These are phyloP conservation scores for Xylariaceae sp. DNA, from an alignment of 2,329 filamentous ascomycete species.

Conservation along the genomic window DNA sequence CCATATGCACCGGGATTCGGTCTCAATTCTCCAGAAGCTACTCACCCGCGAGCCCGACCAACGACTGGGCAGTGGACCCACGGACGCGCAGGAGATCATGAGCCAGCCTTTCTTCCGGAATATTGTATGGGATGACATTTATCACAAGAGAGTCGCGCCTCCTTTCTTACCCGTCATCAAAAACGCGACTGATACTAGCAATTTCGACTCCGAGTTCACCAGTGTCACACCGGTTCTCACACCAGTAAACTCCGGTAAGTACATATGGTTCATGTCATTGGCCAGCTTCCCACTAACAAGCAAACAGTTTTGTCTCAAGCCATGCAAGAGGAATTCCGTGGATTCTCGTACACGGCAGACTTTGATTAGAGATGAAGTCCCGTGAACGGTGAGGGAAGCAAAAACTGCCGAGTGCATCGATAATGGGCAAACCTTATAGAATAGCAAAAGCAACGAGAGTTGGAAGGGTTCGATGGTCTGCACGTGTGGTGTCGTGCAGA, in stretches of 20 bases:
- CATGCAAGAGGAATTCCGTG: constrained; percentile 99
- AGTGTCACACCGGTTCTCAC: constrained; percentile 97
- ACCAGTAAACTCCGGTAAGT: constrained; percentile 91
- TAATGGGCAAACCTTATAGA: neutral
- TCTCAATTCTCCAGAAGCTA: constrained; percentile 96
- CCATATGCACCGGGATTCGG: constrained; percentile 96
- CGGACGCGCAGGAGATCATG: constrained; percentile 98
- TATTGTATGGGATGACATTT: constrained; percentile 98
- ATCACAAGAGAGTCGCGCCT: constrained; percentile 85
- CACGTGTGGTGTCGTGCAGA: too few species aligned
- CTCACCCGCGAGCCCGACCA: constrained; percentile 93
- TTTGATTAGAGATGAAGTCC: constrained; percentile 58
- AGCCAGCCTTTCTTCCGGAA: constrained; percentile 97
- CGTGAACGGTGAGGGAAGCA: neutral
- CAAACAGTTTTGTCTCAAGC: constrained; percentile 86
- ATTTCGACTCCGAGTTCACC: constrained; percentile 98
- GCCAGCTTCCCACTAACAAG: constrained; percentile 22
- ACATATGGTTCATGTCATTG: neutral
- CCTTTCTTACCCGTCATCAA: constrained; percentile 90
- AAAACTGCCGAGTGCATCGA: neutral
- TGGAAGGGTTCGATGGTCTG: neutral
- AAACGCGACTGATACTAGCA: constrained; percentile 95
- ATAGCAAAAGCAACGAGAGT: neutral
- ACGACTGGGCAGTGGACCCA: constrained; percentile 88
- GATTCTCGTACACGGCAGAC: constrained; percentile 95